A percentile compares a stretch with the other conserved stretches of the same genome.
These are phyloP conservation scores for Xanthoconium stramineum DNA, from an alignment of 768 basidiomycete species.

Conservation along the genomic window DNA sequence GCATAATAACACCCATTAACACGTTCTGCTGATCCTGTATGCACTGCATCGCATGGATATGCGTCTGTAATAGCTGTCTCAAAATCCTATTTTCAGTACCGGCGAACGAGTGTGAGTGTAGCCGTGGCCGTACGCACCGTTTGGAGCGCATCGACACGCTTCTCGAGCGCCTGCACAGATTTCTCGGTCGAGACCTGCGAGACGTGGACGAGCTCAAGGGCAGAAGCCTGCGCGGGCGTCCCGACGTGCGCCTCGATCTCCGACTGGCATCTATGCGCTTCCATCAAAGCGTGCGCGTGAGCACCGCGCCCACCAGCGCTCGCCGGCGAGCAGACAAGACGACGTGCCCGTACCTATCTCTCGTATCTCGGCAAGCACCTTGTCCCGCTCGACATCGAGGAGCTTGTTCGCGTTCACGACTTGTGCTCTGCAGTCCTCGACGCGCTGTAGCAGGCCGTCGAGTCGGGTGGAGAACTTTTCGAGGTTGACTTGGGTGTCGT, in stretches of 20 bases:
- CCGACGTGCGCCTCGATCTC: conserved; percentile 60
- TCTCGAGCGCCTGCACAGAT: conserved; percentile 44
- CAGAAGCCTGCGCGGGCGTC: conserved; percentile 46
- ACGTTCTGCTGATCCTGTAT: conserved; percentile 40
- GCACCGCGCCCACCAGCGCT: not conserved
- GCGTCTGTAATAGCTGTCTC: conserved; percentile 45
- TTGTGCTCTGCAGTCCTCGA: conserved; percentile 53
- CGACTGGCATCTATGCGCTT: conserved; percentile 63
- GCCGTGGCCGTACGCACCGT: conserved; percentile 32
- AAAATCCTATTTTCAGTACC: conserved; percentile 14
- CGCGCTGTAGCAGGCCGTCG: conserved; percentile 46
- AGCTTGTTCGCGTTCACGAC: conserved; percentile 50
- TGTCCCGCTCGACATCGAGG: conserved; percentile 61
- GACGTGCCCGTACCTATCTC: conserved; percentile 3
- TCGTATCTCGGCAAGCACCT: conserved; percentile 48
- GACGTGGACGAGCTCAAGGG: conserved; percentile 40
- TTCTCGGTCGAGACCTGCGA: conserved; percentile 38
- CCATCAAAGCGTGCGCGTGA: conserved; percentile 6
- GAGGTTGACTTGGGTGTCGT: conserved; percentile 70
- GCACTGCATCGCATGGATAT: conserved; percentile 53
- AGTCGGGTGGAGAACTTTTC: conserved; percentile 63
- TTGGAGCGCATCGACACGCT: conserved; percentile 56
- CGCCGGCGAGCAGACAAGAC: too few relatives aligned
- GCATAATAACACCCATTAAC: conserved; percentile 46
- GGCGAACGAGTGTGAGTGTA: too few relatives aligned